Evolutionary conservation across 2,329 filamentous ascomycete genomes (phyloP), one percentile per base, ranked within the genome.

Genomic region (Calonectria honghensis): DNA sequence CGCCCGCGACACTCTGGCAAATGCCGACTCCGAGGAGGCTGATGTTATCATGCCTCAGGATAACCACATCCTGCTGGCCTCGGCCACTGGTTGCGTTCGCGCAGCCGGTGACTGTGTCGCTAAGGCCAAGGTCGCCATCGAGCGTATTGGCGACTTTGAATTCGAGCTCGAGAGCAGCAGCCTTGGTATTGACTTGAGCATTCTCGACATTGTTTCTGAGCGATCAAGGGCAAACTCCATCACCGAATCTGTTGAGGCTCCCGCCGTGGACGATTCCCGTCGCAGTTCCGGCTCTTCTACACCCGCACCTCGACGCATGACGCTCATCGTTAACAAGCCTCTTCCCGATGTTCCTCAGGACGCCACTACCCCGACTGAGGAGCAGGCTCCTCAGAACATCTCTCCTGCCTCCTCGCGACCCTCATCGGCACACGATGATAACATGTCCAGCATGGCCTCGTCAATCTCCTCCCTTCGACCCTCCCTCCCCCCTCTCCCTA

Each of bases 71-170:
- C 89, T 98, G 51, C 90, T 97, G 39, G 89, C 91, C 75, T 95
- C 95, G 27, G 96, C 96, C 11, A 98, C 96, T 9, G 93, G 92
- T 74, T 98, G 96, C 82, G 96, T 99, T 32, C 93, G 95, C 79
- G 94, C 95, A 29, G 96, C 96, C 57, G 96, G 96, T 51, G 96
- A 98, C 79, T 98, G 96, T 84, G 94, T 98, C 27, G 93, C 94
- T 9, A 96, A 96, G 85, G 94, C 96, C 14, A 95, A 95, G 80
- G 90, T 92, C 82, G 92, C 97, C 57, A 94, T 99, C 73, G 96
- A 98, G 85, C 91, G 94, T 75, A 95, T 97, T 76, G 96, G 96
- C 27, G 96, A 98, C 84, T 98, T 98, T 78, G 96, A 98, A 84
- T 92, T 96, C 78, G 95, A 98, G 83, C 89, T 94, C 70, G 92